Base-by-base conservation (phyloP, 192 early-diverging fungal genomes). In the Umbelopsis isabellina region DNA sequence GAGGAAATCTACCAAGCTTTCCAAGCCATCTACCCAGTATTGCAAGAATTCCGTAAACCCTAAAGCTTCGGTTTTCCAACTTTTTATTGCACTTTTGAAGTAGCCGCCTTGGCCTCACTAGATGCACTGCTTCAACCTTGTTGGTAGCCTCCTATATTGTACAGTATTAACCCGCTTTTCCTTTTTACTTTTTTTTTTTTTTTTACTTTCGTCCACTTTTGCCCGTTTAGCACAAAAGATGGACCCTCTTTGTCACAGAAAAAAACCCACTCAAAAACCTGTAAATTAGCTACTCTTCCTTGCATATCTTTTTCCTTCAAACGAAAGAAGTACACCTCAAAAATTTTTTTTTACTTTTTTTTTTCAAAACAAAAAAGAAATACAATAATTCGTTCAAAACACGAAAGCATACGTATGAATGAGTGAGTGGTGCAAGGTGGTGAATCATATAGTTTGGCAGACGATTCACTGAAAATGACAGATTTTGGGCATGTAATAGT, bases 1-100 rank as follows among this genome's bases (percentile, higher is more conserved):
- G 90, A 94, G 68, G 95, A 99, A 81, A 99, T 99, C 70, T 98
- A 99, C 75, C 89, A 94, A 76, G 97, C 97, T 51, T 99, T 99
- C 83, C 91, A 96, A 72, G 90, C 92, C 67, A 99, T 99, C 75
- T 99, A 97, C 79, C 97, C 97, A 64, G 96, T 99, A 79, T 83
- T 99, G 77, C 87, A 88, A 23, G 90, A 94, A 77, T 94, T 92
- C 85, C 83, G 91, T 52, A 94, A 94, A 81, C 84, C 87, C 41
- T 89, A 80, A 85, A 67, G 10, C 37, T 41, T 41, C 6, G 11
- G 48, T 49, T 21, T 6, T 21, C 20, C 20, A 58, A 11, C 53
- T 11, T 33, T 11, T 33, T 30, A 13, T 41, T 41, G 37, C 37
- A 3, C 53, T 33, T 35, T 1, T 23, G 21, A 53, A n/a, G n/a